These are phyloP conservation scores for Microdochium paspali DNA, from an alignment of 2,329 filamentous ascomycete species.

Conservation along the genomic window DNA sequence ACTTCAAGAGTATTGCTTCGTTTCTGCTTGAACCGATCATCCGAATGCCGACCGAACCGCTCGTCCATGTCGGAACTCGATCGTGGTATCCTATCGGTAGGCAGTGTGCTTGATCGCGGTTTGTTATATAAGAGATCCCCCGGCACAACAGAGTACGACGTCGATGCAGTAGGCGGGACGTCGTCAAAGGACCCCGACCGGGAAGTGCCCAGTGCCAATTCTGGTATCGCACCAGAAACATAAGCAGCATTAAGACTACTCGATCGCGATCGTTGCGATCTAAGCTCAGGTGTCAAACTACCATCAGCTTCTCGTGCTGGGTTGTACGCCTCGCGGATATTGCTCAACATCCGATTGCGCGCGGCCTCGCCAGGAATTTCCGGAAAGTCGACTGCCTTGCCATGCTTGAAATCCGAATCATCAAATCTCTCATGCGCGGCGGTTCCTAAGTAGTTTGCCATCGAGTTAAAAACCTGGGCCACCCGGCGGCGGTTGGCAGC, in stretches of 20 bases:
- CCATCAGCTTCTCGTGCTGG: constrained; percentile 20
- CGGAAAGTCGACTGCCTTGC: constrained; percentile 40
- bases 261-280: constrained; percentile 22
- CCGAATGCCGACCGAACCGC: constrained; percentile 2
- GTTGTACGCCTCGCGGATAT: constrained; percentile 30
- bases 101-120: constrained; percentile 10
- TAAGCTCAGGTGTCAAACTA: constrained; percentile 14
- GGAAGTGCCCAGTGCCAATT: background rate
- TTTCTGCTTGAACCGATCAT: constrained; percentile 9
- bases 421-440: constrained; percentile 38
- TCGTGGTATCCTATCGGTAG: constrained; percentile 1
- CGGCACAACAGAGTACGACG: constrained; percentile 8
- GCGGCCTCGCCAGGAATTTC: constrained; percentile 42
- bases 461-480: constrained; percentile 28
- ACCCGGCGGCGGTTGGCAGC: constrained; percentile 28
- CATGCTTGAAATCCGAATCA: constrained; percentile 34
- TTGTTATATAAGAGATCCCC: constrained; percentile 9
- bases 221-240: constrained; percentile 11
- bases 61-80: background rate
- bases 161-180: constrained; percentile 5
- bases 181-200: constrained; percentile 8
- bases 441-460: constrained; percentile 36
- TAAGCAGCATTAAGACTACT: constrained; percentile 26
- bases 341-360: constrained; percentile 29
- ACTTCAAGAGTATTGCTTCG: constrained; percentile 23